Evolutionary conservation across 306 rosid genomes (phyloP).

Genomic region (Castanospermum australe): DNA sequence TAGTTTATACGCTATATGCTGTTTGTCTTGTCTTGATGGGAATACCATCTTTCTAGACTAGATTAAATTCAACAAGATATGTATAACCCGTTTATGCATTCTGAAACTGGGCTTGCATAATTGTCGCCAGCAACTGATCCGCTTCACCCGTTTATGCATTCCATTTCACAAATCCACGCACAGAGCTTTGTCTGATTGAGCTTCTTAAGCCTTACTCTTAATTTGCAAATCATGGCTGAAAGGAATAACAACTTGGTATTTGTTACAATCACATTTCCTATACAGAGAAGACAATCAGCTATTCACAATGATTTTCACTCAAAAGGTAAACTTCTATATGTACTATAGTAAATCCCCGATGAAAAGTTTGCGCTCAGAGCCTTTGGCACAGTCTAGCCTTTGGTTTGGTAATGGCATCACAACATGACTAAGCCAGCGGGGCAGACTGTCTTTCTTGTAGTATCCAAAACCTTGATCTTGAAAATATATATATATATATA

Average conservation of each 20-base stretch:
- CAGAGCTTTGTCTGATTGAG: not conserved
- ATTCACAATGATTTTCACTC: constrained; percentile 29
- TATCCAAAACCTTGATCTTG: constrained; percentile 16
- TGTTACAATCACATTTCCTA: constrained; percentile 17
- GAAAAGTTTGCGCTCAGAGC: constrained; percentile 15
- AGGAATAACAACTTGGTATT: constrained; percentile 17
- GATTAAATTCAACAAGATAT: not conserved
- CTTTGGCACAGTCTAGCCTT: not conserved
- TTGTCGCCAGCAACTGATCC: not conserved
- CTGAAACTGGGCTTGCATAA: not conserved
- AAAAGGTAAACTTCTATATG: not conserved
- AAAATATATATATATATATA: not conserved
- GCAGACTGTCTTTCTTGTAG: constrained; percentile 13
- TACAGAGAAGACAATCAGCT: constrained; percentile 16
- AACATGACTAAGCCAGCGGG: not conserved
- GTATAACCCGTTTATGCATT: not conserved
- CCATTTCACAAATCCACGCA: not conserved
- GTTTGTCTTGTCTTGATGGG: not conserved
- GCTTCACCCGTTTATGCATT: not conserved
- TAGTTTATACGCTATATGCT: not conserved
- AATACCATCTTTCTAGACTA: not conserved
- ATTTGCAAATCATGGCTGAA: constrained; percentile 10
- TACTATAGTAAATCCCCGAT: constrained; percentile 18
- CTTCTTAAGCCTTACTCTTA: not conserved
- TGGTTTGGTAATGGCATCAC: constrained; percentile 6